Evolutionary conservation across 108 stramenopile genomes (phyloP), one percentile per base, ranked within the genome.

Genomic region (Skeletonema potamos): DNA sequence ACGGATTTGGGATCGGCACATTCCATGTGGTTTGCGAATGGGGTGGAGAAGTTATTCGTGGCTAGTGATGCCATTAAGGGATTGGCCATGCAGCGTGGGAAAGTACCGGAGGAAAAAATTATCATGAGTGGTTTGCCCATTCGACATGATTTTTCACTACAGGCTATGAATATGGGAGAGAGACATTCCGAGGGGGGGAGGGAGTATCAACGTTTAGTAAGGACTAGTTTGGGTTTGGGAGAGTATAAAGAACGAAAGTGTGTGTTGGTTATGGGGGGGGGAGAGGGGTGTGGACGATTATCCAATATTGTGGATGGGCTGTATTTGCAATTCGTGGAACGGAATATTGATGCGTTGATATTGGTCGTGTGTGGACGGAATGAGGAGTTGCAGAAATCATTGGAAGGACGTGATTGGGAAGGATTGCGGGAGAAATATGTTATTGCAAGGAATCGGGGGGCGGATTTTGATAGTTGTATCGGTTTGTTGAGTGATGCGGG

Each of bases 1-100:
- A 99, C 98, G n/a, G 98, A 99, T 82, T 76, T 99, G 32, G 98
- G 95, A 6, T 83, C 78, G 1, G 97, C 92, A 6, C 98, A 99
- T 77, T 83, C 86, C 48, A 87, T 91, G 54, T 99, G 98, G 98
- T 99, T 98, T 72, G 89, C 91, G 26, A 87, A 75, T 27, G 87
- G 93, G 20, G 92, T 93, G 41, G 96, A 97, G 72, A 90, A 91
- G 58, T 85, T 94, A 68, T 98, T 96, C 71, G 96, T 98, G 13
- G 97, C 96, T 0, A 82, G 82, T 8, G 85, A 91, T 7, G 81
- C 74, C 2, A 89, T 98, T 55, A 46, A 68, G 20, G 70, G 86
- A 27, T 68, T 96, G 51, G 98, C 97, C 29, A 77, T 74, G 70
- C 56, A 78, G 12, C 73, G 95, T 29, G 96, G 91, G 0, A 84